These are phyloP conservation scores for Scheffersomyces illinoinensis DNA, from an alignment of 1,139 yeast genomes.

Conservation along the genomic window DNA sequence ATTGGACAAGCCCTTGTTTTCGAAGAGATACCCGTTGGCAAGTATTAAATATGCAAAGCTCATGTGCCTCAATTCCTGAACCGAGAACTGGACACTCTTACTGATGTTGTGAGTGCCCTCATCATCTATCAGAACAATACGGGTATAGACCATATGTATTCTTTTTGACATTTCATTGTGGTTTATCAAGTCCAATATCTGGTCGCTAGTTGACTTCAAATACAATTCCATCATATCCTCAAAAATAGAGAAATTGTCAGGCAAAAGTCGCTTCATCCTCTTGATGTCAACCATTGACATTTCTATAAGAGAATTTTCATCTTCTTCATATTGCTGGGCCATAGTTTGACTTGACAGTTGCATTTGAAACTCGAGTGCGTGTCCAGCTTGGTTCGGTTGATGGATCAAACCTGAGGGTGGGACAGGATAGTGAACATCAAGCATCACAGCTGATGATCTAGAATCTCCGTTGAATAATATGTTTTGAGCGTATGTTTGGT, in stretches of 20 bases:
- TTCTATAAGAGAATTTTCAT: slow-evolving; percentile 4
- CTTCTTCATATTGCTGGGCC: slow-evolving; percentile 6
- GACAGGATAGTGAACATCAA: not conserved
- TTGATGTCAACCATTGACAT: slow-evolving; percentile 10
- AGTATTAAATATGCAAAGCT: slow-evolving; percentile 21
- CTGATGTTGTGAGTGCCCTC: slow-evolving; percentile 6
- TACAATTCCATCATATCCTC: slow-evolving; percentile 6
- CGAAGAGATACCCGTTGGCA: slow-evolving; percentile 25
- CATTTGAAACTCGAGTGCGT: not conserved
- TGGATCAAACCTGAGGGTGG: not conserved
- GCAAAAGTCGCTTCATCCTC: slow-evolving; percentile 10
- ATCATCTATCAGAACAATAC: slow-evolving; percentile 6
- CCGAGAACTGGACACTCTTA: slow-evolving; percentile 6
- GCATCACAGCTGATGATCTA: not conserved
- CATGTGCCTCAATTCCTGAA: slow-evolving; percentile 11
- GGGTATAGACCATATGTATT: slow-evolving; percentile 6
- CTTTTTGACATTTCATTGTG: slow-evolving; percentile 3
- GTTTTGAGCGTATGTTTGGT: not conserved
- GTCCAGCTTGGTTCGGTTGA: not conserved
- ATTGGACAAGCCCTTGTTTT: slow-evolving; percentile 6
- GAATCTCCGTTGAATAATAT: not conserved
- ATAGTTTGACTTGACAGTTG: not conserved
- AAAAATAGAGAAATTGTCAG: slow-evolving; percentile 8
- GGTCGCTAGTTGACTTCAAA: slow-evolving; percentile 7
- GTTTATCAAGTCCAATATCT: slow-evolving; percentile 6